These are phyloP conservation scores for Saccharomyces hybrid DNA, from an alignment of 1,139 yeast genomes.

Conservation along the genomic window DNA sequence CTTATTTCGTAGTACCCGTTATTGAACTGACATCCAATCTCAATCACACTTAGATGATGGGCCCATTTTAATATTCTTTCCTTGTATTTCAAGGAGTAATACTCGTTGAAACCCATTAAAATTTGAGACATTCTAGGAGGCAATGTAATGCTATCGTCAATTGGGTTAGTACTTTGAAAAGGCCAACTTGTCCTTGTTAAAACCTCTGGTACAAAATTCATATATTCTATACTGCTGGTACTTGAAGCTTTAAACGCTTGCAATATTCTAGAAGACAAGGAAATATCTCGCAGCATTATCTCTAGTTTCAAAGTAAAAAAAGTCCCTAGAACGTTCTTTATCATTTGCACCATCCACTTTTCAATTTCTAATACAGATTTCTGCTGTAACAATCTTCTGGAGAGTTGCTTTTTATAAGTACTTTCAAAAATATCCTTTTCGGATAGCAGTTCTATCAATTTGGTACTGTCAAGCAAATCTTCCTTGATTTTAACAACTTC, in stretches of 20 bases:
- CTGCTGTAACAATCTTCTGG: conserved; percentile 66
- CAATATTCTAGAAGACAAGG: conserved; percentile 27
- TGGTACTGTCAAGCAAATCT: conserved; percentile 47
- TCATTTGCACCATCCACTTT: conserved; percentile 56
- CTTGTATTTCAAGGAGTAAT: conserved; percentile 55
- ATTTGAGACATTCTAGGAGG: conserved; percentile 41
- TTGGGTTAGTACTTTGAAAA: conserved; percentile 17
- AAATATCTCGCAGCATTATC: conserved; percentile 83
- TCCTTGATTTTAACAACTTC: conserved; percentile 48
- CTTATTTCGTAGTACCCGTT: conserved; percentile 69
- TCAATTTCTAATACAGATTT: conserved; percentile 57
- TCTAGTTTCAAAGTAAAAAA: conserved; percentile 74
- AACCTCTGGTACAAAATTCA: conserved; percentile 43
- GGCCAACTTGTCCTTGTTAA: conserved; percentile 40
- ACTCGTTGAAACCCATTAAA: conserved; percentile 38
- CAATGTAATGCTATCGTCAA: conserved; percentile 37
- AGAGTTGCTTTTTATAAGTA: conserved; percentile 81
- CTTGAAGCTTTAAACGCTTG: conserved; percentile 18
- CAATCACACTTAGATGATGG: conserved; percentile 74
- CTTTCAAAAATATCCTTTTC: conserved; percentile 87
- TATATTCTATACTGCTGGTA: conserved; percentile 7
- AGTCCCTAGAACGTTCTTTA: conserved; percentile 74
- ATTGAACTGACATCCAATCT: conserved; percentile 59
- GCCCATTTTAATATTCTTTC: conserved; percentile 80
- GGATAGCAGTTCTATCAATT: conserved; percentile 57